Percentiles rank a stretch among this genome's conserved stretches.
Evolutionary conservation across 768 basidiomycete genomes (phyloP).

Genomic region (Pleurotus tuoliensis): DNA sequence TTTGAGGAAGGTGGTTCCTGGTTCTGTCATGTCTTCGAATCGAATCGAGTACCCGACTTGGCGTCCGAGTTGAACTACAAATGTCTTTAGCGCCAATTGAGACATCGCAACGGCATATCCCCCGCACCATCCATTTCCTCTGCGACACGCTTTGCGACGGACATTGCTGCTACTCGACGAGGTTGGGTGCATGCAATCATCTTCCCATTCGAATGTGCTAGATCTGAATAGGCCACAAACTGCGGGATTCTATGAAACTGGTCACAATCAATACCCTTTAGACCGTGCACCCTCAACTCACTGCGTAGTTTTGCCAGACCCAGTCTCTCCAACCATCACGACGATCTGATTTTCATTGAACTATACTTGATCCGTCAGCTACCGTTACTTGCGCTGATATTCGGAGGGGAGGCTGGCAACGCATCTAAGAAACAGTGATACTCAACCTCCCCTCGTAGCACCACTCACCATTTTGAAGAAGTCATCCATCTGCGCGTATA

Average conservation of each 20-base stretch:
- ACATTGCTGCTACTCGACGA: conserved; percentile 95
- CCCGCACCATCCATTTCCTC: conserved; percentile 96
- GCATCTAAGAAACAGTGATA: not conserved
- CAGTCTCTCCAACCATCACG: conserved; percentile 92
- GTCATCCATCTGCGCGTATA: conserved; percentile 88
- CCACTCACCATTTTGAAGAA: conserved; percentile 82
- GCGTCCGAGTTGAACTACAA: conserved; percentile 80
- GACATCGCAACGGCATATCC: no score
- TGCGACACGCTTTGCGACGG: conserved; percentile 95
- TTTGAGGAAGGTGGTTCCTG: conserved; percentile 90
- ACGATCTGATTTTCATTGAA: conserved; percentile 81
- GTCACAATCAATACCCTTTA: not conserved
- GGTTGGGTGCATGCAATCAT: conserved; percentile 97
- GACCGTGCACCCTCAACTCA: conserved; percentile 33
- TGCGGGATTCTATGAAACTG: conserved; percentile 76
- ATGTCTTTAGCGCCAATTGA: not conserved
- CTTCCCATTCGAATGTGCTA: conserved; percentile 87
- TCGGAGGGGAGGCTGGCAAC: not conserved
- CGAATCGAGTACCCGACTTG: conserved; percentile 98
- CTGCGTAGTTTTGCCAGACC: conserved; percentile 96
- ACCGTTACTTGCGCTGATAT: not conserved
- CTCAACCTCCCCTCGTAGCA: conserved; percentile 5
- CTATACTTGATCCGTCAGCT: conserved; percentile 25
- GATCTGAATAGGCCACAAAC: conserved; percentile 90
- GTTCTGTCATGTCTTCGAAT: conserved; percentile 94